Base-by-base conservation (phyloP, 805 yeast species). In the Barnettozyma vustinii region DNA sequence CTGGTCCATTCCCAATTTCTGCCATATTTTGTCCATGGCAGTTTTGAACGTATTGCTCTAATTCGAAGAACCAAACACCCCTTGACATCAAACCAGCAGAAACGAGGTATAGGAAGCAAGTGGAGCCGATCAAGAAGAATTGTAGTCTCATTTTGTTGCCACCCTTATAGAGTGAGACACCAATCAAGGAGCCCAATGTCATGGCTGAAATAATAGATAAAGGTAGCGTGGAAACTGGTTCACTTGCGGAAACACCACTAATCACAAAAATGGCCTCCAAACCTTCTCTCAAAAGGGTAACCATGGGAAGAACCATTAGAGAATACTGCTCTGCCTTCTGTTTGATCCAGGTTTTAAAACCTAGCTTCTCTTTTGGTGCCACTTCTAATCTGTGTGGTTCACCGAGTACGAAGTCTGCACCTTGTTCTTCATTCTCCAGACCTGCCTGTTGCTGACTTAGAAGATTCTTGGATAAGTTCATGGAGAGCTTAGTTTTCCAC, bases 1-100 rank as follows among this genome's bases (percentile, higher is more conserved):
- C 97, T 0, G 96, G 96, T 0, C 97, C 97, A 44, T 83, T 83
- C 2, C 97, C 97, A 2, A 83, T 77, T 67, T 90, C 97, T 36
- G 87, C 75, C 62, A 88, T 85, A 59, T 90, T 96, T 60, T 81
- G 80, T 3, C 97, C 97, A 47, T 76, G 76, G 60, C 96, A 90
- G 52, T 67, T 69, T 50, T 78, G 77, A 49, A 89, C 89, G 64
- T 80, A 90, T 42, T 68, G 67, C 64, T 90, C 92, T 40, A 88
- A 70, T 62, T 90, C 97, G 50, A 86, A 74, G 63, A 84, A 87
- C 97, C 97, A 90, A 9, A 90, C 86, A 35, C 96, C 97, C 51
- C 89, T 78, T 10, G 94, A 84, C 67, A 88, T 76, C 48, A 90
- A 74, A 0, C 97, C 97, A 0, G 96, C 92, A 7, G 95, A 88